A percentile compares a stretch with the other conserved stretches of the same genome.
Conservation (phyloP, 2,329 filamentous ascomycete genomes). For the Fusarium sp. region DNA sequence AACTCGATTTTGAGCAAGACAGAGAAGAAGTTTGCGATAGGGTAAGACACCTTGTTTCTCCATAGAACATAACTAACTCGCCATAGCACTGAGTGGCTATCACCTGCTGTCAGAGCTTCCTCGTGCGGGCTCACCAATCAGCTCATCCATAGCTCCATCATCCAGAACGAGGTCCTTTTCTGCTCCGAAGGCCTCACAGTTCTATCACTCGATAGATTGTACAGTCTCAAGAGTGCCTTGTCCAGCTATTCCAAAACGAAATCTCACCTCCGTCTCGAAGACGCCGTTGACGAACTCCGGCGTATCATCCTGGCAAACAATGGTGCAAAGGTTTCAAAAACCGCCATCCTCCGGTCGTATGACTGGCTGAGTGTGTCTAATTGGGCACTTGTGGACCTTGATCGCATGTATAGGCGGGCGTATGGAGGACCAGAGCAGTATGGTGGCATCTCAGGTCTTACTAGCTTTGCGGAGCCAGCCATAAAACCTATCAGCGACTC, state of each 20-base stretch:
- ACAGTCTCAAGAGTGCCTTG: slow-evolving; percentile 71
- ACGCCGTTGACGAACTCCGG: slow-evolving; percentile 71
- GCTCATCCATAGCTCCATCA: slow-evolving; percentile 65
- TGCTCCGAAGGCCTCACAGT: slow-evolving; percentile 68
- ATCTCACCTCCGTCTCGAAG: slow-evolving; percentile 61
- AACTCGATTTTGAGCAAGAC: slow-evolving; percentile 62
- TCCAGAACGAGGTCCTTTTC: slow-evolving; percentile 71
- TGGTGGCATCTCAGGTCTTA: slow-evolving; percentile 58
- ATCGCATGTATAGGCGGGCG: slow-evolving; percentile 64
- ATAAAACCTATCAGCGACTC: slow-evolving; percentile 37
- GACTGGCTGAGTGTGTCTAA: slow-evolving; percentile 66
- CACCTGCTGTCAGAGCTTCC: slow-evolving; percentile 55
- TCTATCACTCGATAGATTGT: slow-evolving; percentile 69
- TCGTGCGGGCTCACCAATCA: slow-evolving; percentile 59
- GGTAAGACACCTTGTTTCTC: slow-evolving; percentile 43
- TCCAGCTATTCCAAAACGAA: slow-evolving; percentile 63
- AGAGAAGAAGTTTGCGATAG: slow-evolving; percentile 57
- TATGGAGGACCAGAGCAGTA: slow-evolving; percentile 62
- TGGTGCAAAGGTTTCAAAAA: slow-evolving; percentile 59
- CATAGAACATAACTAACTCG: slow-evolving; percentile 11
- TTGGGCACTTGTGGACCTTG: slow-evolving; percentile 62
- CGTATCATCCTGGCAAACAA: slow-evolving; percentile 66
- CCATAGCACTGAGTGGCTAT: slow-evolving; percentile 55
- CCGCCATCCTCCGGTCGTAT: slow-evolving; percentile 65
- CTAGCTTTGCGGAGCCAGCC: slow-evolving; percentile 34